Evolutionary conservation across 805 yeast species (phyloP).

Genomic region (Cyberlindnera amylophila): DNA sequence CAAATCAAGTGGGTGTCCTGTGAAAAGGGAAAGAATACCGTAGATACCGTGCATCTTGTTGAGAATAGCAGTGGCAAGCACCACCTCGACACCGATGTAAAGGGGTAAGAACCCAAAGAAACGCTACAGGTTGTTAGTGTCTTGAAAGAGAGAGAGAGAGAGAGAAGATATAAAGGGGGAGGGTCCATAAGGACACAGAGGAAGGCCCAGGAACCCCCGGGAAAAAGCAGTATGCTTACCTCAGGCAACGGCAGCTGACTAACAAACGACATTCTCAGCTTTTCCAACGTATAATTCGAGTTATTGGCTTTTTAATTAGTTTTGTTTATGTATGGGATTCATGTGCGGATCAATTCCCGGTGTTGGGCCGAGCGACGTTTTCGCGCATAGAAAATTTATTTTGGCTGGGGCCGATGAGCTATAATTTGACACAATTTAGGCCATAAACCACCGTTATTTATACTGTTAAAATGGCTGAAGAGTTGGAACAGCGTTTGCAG

Average conservation of each 20-base stretch:
- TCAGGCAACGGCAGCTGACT: slow-evolving; percentile 13
- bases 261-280: slow-evolving; percentile 15
- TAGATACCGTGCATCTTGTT: slow-evolving; percentile 88
- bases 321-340: not conserved
- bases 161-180: no score
- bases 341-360: not conserved
- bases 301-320: not conserved
- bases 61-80: slow-evolving; percentile 68
- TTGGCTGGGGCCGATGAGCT: no score
- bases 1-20: slow-evolving; percentile 81
- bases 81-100: slow-evolving; percentile 81
- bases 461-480: slow-evolving; percentile 1
- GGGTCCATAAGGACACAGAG: no score
- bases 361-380: no score
- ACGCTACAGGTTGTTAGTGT: slow-evolving; percentile 26
- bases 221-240: slow-evolving; percentile 5
- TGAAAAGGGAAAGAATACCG: slow-evolving; percentile 80
- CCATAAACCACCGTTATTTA: no score
- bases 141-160: slow-evolving; percentile 5
- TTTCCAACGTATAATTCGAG: no score
- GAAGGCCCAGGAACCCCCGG: no score
- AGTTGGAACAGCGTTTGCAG: not conserved
- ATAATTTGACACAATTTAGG: no score
- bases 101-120: slow-evolving; percentile 74
- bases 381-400: no score